Conservation (phyloP, 2,329 filamentous ascomycete genomes). For the Graphilbum ipis-grandicollis region DNA sequence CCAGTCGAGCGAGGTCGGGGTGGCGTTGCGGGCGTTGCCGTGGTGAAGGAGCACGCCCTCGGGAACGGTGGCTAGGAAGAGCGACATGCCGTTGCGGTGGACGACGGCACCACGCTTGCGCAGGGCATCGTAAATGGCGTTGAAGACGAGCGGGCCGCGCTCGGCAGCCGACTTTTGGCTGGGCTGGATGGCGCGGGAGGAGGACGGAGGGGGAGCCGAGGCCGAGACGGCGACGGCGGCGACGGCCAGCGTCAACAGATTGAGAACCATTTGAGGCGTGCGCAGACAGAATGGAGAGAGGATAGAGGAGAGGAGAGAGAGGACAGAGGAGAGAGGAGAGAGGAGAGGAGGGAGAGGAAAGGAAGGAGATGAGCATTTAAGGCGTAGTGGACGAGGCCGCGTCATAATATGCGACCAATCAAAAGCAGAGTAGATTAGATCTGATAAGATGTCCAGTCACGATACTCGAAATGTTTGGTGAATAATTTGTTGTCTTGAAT, state of each 20-base stretch:
- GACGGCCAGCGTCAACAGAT: no score
- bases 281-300: not conserved
- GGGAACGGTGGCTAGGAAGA: slow-evolving; percentile 49
- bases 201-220: not conserved
- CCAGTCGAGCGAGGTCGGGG: slow-evolving; percentile 42
- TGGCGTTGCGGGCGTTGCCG: slow-evolving; percentile 28
- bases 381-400: not conserved
- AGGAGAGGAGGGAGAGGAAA: not conserved
- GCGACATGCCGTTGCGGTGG: slow-evolving; percentile 59
- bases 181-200: not conserved
- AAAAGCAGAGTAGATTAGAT: no score
- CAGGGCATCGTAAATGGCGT: slow-evolving; percentile 21
- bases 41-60: slow-evolving; percentile 51
- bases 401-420: not conserved
- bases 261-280: no score
- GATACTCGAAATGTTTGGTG: no score
- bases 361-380: no score
- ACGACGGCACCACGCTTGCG: slow-evolving; percentile 57
- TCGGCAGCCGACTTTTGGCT: slow-evolving; percentile 3
- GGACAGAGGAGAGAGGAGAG: not conserved
- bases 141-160: slow-evolving; percentile 35
- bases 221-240: not conserved
- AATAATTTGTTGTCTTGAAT: no score
- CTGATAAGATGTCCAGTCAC: no score
- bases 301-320: not conserved